A percentile compares a stretch with the other conserved stretches of the same genome.
Conservation (phyloP, 192 early-diverging fungal species). For the Thamnidium elegans region DNA sequence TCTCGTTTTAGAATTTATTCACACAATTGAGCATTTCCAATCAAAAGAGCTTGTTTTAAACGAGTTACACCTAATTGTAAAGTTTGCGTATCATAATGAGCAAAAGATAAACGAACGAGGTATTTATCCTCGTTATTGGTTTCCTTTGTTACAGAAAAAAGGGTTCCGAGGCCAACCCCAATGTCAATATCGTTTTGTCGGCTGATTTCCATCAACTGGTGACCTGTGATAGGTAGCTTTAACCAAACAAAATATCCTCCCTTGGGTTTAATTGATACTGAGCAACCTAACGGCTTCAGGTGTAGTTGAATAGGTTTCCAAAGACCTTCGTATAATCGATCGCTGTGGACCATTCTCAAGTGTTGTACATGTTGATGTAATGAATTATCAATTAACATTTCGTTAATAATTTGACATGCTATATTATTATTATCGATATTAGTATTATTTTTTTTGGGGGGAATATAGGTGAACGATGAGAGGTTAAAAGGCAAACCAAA, state of each 20-base stretch:
- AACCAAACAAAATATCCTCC: slow-evolving; percentile 41
- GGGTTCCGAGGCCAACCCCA: not conserved
- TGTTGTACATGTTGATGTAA: slow-evolving; percentile 13
- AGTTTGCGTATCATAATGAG: slow-evolving; percentile 16
- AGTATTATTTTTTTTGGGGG: not conserved
- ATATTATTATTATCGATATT: not conserved
- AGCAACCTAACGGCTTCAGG: slow-evolving; percentile 31
- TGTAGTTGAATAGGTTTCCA: slow-evolving; percentile 12
- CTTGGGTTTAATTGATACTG: not conserved
- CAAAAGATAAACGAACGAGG: slow-evolving; percentile 28
- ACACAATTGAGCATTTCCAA: too few species aligned
- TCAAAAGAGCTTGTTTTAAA: slow-evolving; percentile 10
- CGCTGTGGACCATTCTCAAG: not conserved
- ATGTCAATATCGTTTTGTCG: not conserved
- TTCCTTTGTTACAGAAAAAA: slow-evolving; percentile 9
- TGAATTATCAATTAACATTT: slow-evolving; percentile 5
- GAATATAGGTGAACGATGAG: not conserved
- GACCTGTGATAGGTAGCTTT: slow-evolving; percentile 11
- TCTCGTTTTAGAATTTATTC: too few species aligned
- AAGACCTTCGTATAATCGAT: slow-evolving; percentile 18
- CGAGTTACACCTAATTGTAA: slow-evolving; percentile 12
- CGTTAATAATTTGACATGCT: slow-evolving; percentile 13
- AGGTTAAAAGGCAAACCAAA: too few species aligned
- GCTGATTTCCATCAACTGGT: not conserved
- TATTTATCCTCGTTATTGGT: not conserved